Evolutionary conservation across 768 basidiomycete species (phyloP), one percentile per base, ranked within the genome.

Genomic region (Suillus lakei): DNA sequence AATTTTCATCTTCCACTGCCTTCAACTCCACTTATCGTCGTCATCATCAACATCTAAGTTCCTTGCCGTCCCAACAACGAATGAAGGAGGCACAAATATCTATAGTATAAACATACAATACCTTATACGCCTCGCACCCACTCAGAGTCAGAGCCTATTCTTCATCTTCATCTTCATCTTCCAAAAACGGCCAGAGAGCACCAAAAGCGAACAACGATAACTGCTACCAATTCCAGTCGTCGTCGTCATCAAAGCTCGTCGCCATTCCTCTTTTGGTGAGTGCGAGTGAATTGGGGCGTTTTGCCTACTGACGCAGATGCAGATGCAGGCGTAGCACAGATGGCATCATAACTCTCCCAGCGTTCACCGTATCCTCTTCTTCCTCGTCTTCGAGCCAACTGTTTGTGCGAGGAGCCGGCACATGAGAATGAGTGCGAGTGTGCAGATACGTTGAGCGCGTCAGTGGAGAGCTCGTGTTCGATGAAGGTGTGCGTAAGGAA

Each of bases 211-310:
- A 26, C 30, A 18, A 30, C 9, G 9, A 18, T 30, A 50, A 4
- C 26, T 4, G 13, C 74, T 74, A 88, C 87, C 88, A 89, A 69
- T 88, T 88, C 87, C 87, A 89, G 64, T 84, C 84, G 32, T 88
- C 85, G 56, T 85, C 85, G 48, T 85, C 83, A 55, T 81, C 79
- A 13, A 72, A 70, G 0, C 70, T 69, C 43, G 71, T 41, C n/a
- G 60, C 59, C 34, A 43, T 26, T 26, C 48, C 28, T 44, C 58
- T n/a, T 43, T 62, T 41, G 38, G 62, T 34, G 51, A 65, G 36
- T 56, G 46, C 36, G 64, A 55, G 13, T 67, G 54, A 63, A 32
- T 21, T 12, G 21, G n/a, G 30, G 18, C 26, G 59, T 55, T 41
- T 41, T 61, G 41, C 61, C 62, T 16, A 51, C 51, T 34, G 66